Percentiles rank a stretch among this genome's conserved stretches.
These are phyloP conservation scores for Schizothecium vesticola DNA, from an alignment of 495 filamentous ascomycete genomes.

Conservation along the genomic window DNA sequence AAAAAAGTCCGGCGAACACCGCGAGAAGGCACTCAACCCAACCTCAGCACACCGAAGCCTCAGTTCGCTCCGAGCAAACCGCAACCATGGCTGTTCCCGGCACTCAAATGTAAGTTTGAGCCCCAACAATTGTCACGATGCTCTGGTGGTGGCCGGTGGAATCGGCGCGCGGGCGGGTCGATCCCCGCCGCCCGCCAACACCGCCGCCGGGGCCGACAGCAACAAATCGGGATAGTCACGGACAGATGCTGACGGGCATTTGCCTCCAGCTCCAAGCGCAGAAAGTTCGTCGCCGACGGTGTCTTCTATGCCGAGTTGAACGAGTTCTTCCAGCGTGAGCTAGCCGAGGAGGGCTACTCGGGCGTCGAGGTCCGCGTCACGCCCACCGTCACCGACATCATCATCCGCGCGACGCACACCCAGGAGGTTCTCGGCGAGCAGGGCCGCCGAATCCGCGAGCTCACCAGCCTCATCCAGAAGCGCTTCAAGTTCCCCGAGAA, in stretches of 20 bases:
- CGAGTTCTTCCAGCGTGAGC: conserved; percentile 99
- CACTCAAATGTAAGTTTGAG: conserved; percentile 49
- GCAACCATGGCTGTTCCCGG: conserved; percentile 49
- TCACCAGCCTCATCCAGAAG: conserved; percentile 99
- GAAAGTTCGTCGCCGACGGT: conserved; percentile 99
- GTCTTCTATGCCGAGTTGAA: conserved; percentile 99
- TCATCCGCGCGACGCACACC: conserved; percentile 99
- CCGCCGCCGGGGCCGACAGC: neutral
- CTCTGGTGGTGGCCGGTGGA: neutral
- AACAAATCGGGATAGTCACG: neutral
- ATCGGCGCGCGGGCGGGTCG: neutral
- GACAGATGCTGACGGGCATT: conserved; percentile 17
- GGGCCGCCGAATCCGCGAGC: conserved; percentile 98
- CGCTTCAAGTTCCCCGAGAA: conserved; percentile 99
- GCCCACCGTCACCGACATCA: conserved; percentile 99
- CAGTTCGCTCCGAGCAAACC: conserved; percentile 26
- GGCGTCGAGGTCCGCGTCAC: conserved; percentile 99
- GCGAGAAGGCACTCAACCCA: conserved; percentile 26
- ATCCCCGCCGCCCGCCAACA: neutral
- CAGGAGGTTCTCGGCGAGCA: conserved; percentile 99
- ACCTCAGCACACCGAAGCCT: conserved; percentile 25
- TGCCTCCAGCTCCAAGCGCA: conserved; percentile 76
- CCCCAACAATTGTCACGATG: neutral
- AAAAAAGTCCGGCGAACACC: conserved; percentile 29
- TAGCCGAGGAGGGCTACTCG: conserved; percentile 99